phyloP scores from a whole-genome alignment of 805 yeast species.

The Hanseniaspora clermontiae region DNA sequence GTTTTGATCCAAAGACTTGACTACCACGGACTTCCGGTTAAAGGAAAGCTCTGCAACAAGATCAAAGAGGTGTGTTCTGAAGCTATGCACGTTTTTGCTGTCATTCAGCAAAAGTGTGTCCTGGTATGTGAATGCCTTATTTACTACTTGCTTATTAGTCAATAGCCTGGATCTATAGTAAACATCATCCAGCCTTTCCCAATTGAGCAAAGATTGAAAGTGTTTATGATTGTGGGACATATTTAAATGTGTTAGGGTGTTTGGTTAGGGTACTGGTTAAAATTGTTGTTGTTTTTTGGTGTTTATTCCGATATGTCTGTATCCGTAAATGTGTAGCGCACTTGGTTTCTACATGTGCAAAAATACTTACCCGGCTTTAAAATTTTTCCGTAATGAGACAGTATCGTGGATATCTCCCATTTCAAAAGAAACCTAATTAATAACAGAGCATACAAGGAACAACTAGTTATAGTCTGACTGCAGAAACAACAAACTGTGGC shows the following conservation, averaged over 20 bases:
- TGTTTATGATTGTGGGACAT: neutral
- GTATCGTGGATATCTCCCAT: too few species aligned
- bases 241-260: neutral
- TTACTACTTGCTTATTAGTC: constrained; percentile 12
- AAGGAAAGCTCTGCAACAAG: neutral
- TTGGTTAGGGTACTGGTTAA: too few species aligned
- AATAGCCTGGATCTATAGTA: constrained; percentile 44
- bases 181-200: constrained; percentile 69
- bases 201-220: constrained; percentile 29
- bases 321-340: too few species aligned
- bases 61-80: neutral
- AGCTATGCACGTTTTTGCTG: neutral
- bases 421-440: too few species aligned
- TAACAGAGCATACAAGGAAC: too few species aligned
- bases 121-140: neutral
- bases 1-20: neutral
- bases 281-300: too few species aligned
- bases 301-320: too few species aligned
- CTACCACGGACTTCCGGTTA: neutral
- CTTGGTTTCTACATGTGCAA: too few species aligned
- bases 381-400: too few species aligned
- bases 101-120: neutral
- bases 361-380: too few species aligned
- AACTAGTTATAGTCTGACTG: too few species aligned
- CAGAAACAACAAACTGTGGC: too few species aligned